Conservation (phyloP, 1,284 basidiomycete species). For the Irpex lacteus region DNA sequence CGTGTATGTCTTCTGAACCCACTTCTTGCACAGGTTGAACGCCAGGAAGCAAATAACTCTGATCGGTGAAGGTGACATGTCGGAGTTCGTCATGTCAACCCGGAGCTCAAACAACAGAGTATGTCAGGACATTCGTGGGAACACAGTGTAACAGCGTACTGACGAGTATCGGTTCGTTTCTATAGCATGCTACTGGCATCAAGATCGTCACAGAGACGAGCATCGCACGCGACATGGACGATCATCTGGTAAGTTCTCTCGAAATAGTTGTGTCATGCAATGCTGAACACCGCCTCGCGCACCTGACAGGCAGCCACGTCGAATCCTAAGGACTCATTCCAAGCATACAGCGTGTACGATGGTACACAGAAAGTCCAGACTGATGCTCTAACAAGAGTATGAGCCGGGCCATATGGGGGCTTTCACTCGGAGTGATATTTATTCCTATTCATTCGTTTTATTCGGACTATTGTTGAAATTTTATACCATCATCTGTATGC, state of each 20-base stretch:
- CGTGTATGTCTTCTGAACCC: background rate
- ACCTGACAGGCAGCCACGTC: background rate
- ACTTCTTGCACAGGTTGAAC: background rate
- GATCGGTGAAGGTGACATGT: background rate
- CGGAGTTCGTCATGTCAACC: background rate
- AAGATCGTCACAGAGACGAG: background rate
- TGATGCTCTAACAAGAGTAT: background rate
- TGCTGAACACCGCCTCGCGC: background rate
- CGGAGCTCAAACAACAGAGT: background rate
- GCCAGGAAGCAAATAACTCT: conserved; percentile 1
- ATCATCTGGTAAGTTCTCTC: background rate
- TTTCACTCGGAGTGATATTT: background rate
- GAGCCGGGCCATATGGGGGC: background rate
- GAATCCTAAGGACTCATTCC: background rate
- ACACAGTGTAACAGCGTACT: background rate
- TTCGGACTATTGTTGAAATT: background rate
- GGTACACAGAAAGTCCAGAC: background rate
- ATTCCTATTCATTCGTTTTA: background rate
- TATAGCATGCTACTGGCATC: background rate
- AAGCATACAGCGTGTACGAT: background rate
- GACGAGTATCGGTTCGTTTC: background rate
- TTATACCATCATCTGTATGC: background rate
- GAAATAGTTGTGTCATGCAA: background rate
- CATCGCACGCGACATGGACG: background rate
- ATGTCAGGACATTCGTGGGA: background rate